Evolutionary conservation across 1,284 basidiomycete genomes (phyloP), one percentile per base, ranked within the genome.

Genomic region (Bondarzewia mesenterica): DNA sequence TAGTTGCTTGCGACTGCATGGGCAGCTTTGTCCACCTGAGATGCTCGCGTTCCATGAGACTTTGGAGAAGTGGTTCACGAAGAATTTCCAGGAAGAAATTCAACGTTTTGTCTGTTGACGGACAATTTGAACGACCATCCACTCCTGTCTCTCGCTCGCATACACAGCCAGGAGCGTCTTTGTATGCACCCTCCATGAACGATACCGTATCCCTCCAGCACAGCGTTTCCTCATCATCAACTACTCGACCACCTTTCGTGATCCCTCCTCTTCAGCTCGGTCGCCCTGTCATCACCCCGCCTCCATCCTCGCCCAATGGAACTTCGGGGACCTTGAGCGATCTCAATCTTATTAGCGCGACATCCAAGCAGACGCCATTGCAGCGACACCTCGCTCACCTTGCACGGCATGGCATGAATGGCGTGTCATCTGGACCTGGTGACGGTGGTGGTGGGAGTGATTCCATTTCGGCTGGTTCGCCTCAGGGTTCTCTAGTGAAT

Each of bases 31-130:
- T 61, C 81, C 89, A 1, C 77, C 80, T 21, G 91, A 92, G 67
- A 96, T 94, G 77, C 71, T 86, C 44, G 79, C 85, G 2, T 97
- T 98, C 76, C 93, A 98, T 61, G 84, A 87, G 52, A 93, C 91
- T 0, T 71, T 98, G 42, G 85, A 89, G 63, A 83, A 80, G 58
- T 85, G 96, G 67, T 97, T 93, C 73, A 77, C 76, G 50, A 91
- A 89, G 65, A 93, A 93, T 59, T 97, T 93, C 67, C 68, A 82
- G 1, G 90, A 93, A 21, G 94, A 98, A 65, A 89, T 96, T 37
- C 74, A 74, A 43, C 77, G 84, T 5, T n/a, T 65, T 90, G 39
- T 74, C 73, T 0, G 69, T 81, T n/a, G 70, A 71, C 46, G 56
- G 52, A 8, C 48, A 46, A 10, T 49, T 55, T 12, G 46, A 64